phyloP scores from a whole-genome alignment of 2,329 filamentous ascomycete species.

The Fusarium sp. region DNA sequence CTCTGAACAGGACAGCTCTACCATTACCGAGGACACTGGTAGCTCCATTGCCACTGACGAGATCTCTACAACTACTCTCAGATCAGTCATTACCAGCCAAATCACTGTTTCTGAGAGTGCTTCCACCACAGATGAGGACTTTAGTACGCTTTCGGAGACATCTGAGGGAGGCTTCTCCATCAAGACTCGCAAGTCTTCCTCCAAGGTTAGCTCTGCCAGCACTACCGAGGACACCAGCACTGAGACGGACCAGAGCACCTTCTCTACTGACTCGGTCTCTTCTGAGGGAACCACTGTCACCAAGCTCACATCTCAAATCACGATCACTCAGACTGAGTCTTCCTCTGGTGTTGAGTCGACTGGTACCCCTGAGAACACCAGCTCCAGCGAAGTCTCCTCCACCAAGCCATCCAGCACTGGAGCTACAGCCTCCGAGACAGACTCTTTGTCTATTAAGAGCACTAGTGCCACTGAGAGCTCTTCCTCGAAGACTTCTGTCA shows the following conservation, averaged over 20 bases:
- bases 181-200: background rate
- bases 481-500: background rate
- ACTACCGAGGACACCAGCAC: background rate
- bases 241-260: conserved; percentile 9
- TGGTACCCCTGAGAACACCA: background rate
- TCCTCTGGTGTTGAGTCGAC: background rate
- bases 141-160: background rate
- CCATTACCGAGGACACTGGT: background rate
- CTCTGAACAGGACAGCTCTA: conserved; percentile 17
- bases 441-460: background rate
- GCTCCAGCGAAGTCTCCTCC: background rate
- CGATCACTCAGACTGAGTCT: conserved; percentile 16
- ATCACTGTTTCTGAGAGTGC: conserved; percentile 11
- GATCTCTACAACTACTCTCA: conserved; percentile 18
- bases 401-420: conserved; percentile 2
- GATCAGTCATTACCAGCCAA: conserved; percentile 20
- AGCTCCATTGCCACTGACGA: background rate
- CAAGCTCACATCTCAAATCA: conserved; percentile 4
- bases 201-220: background rate
- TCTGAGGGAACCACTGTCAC: background rate
- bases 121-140: conserved; percentile 7
- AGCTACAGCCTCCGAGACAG: conserved; percentile 1
- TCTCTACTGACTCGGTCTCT: background rate
- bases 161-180: background rate
- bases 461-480: background rate